Percentiles rank a stretch among this genome's conserved stretches.
Evolutionary conservation across 2,329 filamentous ascomycete genomes (phyloP).

Genomic region (Fusarium armeniacum): DNA sequence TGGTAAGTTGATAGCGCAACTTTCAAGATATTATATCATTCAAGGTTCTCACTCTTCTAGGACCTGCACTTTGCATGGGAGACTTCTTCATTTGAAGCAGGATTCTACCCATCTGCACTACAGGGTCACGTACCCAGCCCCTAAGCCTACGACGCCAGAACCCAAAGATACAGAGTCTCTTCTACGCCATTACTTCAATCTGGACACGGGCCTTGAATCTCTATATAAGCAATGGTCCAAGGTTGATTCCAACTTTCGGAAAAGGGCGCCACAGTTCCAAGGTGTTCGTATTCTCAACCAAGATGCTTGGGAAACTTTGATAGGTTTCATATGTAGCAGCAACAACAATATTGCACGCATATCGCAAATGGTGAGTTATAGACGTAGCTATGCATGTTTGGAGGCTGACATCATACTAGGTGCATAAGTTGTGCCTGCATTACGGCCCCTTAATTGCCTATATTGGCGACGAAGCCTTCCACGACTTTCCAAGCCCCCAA

Average conservation of each 20-base stretch:
- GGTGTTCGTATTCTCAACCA: constrained; percentile 94
- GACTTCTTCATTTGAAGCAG: constrained; percentile 87
- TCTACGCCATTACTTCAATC: constrained; percentile 87
- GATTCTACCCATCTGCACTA: constrained; percentile 85
- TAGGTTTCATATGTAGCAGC: constrained; percentile 97
- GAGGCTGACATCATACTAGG: constrained; percentile 56
- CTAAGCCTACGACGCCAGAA: constrained; percentile 29
- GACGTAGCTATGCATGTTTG: not conserved
- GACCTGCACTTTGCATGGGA: constrained; percentile 87
- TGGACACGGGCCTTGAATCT: constrained; percentile 78
- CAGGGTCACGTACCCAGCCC: constrained; percentile 72
- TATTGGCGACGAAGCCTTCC: constrained; percentile 78
- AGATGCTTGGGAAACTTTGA: constrained; percentile 93
- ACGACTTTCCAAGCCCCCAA: constrained; percentile 87
- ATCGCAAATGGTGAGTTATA: constrained; percentile 82
- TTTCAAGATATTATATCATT: not conserved
- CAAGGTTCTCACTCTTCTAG: constrained; percentile 55
- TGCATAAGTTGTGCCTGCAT: constrained; percentile 87
- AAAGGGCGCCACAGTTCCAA: constrained; percentile 86
- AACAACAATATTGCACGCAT: constrained; percentile 98
- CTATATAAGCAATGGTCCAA: constrained; percentile 91
- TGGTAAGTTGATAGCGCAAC: constrained; percentile 68
- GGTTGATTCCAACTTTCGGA: constrained; percentile 88
- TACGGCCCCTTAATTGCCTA: constrained; percentile 84
- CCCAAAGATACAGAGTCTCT: constrained; percentile 79